Conservation (phyloP, 177 flowering plant species). For the Vitis hybrid region DNA sequence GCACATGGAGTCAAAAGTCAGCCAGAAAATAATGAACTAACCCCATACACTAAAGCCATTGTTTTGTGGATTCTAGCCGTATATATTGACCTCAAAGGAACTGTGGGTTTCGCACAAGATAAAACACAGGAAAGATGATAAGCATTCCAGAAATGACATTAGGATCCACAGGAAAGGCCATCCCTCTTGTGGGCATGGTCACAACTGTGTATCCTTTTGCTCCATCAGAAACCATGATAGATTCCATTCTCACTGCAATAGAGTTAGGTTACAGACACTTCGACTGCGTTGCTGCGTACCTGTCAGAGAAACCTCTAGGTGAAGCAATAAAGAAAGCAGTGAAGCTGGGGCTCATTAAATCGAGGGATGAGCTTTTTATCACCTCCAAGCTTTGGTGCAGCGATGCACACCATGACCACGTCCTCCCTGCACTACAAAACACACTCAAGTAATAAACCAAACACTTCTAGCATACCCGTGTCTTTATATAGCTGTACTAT, state of each 20-base stretch:
- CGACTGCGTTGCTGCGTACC: slow-evolving; percentile 35
- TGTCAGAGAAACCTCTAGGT: slow-evolving; percentile 33
- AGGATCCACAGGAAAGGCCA: neutral
- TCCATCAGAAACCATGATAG: neutral
- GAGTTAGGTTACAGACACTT: slow-evolving; percentile 42
- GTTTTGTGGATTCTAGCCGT: too few species aligned
- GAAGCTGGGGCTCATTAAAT: slow-evolving; percentile 30
- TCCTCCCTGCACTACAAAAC: slow-evolving; percentile 37
- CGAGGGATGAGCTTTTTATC: slow-evolving; percentile 46
- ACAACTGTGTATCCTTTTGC: slow-evolving; percentile 18
- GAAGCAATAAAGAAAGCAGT: slow-evolving; percentile 45
- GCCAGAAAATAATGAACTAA: too few species aligned
- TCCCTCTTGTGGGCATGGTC: slow-evolving; percentile 21
- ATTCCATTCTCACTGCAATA: slow-evolving; percentile 30
- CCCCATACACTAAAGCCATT: too few species aligned
- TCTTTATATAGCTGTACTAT: neutral
- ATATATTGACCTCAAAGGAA: too few species aligned
- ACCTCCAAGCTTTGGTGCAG: slow-evolving; percentile 47
- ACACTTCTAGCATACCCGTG: too few species aligned
- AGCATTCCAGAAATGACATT: neutral
- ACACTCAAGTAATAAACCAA: slow-evolving; percentile 19
- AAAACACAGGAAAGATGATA: neutral
- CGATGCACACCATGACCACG: slow-evolving; percentile 34
- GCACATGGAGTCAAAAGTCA: too few species aligned
- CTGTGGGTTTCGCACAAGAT: too few species aligned